These are phyloP conservation scores for Oropetium thomaeum DNA, from an alignment of 176 grass and related monocot species.

Conservation along the genomic window DNA sequence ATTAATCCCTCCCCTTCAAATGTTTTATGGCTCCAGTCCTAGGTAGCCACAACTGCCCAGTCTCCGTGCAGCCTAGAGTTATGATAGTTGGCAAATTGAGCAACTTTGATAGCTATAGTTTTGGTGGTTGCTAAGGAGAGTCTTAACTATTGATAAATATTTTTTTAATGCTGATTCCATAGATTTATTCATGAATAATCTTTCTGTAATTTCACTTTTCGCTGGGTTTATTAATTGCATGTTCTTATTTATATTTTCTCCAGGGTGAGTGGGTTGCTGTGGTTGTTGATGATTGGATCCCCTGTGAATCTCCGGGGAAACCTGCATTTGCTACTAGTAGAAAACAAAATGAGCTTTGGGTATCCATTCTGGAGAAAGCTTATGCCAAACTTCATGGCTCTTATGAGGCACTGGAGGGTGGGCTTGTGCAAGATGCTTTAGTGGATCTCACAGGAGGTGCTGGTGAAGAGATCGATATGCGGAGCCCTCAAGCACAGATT, in stretches of 20 bases:
- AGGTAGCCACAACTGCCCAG: background rate
- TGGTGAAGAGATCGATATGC: constrained; percentile 99
- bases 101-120: background rate
- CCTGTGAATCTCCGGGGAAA: constrained; percentile 88
- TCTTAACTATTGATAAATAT: background rate
- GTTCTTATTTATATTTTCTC: constrained; percentile 17
- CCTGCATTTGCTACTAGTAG: constrained; percentile 95
- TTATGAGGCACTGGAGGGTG: constrained; percentile 95
- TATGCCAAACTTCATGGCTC: constrained; percentile 99
- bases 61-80: background rate
- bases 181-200: background rate
- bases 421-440: constrained; percentile 98
- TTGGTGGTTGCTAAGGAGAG: background rate
- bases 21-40: background rate
- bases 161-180: background rate
- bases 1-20: background rate
- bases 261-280: constrained; percentile 99
- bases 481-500: constrained; percentile 84
- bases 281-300: constrained; percentile 98
- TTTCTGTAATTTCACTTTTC: constrained; percentile 12
- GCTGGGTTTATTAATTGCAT: background rate
- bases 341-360: constrained; percentile 94
- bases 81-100: background rate
- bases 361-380: constrained; percentile 96
- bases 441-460: constrained; percentile 97